Conservation (phyloP, 306 rosid genomes). For the Ochetophila trinervis region DNA sequence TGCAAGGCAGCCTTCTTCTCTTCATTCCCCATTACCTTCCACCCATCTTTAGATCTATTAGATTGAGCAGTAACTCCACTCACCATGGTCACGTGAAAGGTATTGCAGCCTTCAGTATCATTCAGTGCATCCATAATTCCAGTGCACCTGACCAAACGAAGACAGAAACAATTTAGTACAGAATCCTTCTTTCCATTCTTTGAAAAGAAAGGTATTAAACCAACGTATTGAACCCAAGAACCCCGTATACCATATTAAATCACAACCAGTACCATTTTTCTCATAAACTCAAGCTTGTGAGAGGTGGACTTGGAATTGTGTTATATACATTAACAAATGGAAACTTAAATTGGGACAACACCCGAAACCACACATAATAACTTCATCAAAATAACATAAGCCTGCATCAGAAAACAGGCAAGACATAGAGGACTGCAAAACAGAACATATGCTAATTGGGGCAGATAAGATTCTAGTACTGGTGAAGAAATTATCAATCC, state of each 20-base stretch:
- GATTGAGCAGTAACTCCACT: slow-evolving; percentile 30
- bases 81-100: slow-evolving; percentile 42
- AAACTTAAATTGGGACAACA: background rate
- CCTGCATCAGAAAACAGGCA: background rate
- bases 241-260: no score
- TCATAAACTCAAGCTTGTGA: no score
- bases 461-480: background rate
- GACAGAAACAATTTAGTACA: background rate
- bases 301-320: no score
- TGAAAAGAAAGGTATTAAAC: no score
- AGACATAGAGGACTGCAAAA: background rate
- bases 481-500: background rate
- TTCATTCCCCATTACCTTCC: slow-evolving; percentile 41
- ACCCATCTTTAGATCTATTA: slow-evolving; percentile 34
- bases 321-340: no score
- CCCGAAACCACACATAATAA: background rate
- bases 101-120: slow-evolving; percentile 18
- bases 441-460: background rate
- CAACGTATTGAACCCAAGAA: no score
- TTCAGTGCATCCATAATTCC: slow-evolving; percentile 17
- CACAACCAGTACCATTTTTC: no score
- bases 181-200: background rate
- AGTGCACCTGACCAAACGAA: background rate
- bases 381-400: background rate
- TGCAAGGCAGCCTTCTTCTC: slow-evolving; percentile 55